Percentiles rank a stretch among this genome's conserved stretches.
Conservation (phyloP, 371 early-diverging fungal genomes). For the Rhizopus microsporus region DNA sequence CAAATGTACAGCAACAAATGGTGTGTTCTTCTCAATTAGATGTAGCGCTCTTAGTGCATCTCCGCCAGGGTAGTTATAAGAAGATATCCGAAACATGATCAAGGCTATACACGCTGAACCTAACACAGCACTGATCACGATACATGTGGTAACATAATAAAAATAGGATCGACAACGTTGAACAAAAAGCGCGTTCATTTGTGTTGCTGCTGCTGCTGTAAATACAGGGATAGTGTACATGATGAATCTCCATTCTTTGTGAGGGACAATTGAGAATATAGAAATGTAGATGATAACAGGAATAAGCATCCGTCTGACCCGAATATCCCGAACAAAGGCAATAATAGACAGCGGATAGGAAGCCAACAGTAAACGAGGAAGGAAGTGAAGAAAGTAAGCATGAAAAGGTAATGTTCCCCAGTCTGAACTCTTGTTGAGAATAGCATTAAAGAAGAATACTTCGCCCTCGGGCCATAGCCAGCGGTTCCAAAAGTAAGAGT, state of each 20-base stretch:
- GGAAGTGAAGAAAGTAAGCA: conserved; percentile 67
- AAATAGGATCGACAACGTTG: conserved; percentile 16
- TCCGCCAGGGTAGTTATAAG: conserved; percentile 90
- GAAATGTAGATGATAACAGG: conserved; percentile 62
- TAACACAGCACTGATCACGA: conserved; percentile 25
- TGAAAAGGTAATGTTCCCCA: conserved; percentile 87
- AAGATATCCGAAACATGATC: conserved; percentile 63
- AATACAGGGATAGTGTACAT: conserved; percentile 85
- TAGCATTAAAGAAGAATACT: conserved; percentile 86
- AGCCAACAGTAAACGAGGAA: conserved; percentile 78
- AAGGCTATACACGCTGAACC: conserved; percentile 42
- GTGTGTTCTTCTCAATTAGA: conserved; percentile 32
- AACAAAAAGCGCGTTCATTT: conserved; percentile 31
- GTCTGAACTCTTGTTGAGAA: conserved; percentile 73
- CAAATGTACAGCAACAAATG: conserved; percentile 67
- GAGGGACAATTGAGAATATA: conserved; percentile 77
- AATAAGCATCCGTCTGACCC: conserved; percentile 55
- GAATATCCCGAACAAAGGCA: conserved; percentile 39
- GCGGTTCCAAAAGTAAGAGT: conserved; percentile 83
- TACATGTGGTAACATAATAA: conserved; percentile 11
- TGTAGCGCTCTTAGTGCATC: conserved; percentile 72
- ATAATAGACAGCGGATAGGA: conserved; percentile 66
- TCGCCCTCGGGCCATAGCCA: conserved; percentile 85
- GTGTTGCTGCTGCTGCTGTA: conserved; percentile 73
- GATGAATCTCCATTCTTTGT: conserved; percentile 98